Conservation (phyloP, 192 early-diverging fungal genomes). For the Entomortierella lignicola region DNA sequence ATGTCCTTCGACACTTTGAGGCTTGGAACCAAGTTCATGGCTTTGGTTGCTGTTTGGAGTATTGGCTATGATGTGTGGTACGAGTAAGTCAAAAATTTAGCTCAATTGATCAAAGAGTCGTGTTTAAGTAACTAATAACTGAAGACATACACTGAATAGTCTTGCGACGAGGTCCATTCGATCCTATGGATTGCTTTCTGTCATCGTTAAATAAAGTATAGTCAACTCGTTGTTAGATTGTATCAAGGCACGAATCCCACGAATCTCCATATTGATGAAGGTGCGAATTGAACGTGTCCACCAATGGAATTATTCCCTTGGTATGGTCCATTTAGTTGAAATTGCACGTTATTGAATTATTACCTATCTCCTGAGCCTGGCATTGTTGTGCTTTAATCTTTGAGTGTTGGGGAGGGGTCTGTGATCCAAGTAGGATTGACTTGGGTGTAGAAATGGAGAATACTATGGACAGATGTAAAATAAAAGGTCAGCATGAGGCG, state of each 20-base stretch:
- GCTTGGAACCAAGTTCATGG: constrained; percentile 20
- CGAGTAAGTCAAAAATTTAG: background rate
- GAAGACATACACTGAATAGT: constrained; percentile 26
- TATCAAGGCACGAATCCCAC: too few species aligned
- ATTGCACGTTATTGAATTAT: background rate
- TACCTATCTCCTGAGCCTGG: constrained; percentile 51
- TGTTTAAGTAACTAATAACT: background rate
- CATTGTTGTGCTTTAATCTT: background rate
- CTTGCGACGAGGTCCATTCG: constrained; percentile 38
- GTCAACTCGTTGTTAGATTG: background rate
- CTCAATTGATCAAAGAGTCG: background rate
- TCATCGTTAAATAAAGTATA: background rate
- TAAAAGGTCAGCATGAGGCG: background rate
- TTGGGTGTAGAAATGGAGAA: background rate
- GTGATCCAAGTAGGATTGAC: background rate
- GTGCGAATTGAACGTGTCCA: too few species aligned
- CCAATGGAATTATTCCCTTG: background rate
- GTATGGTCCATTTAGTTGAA: background rate
- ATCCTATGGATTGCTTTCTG: constrained; percentile 35
- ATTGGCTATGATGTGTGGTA: constrained; percentile 8
- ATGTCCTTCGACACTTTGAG: constrained; percentile 8
- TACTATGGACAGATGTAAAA: background rate
- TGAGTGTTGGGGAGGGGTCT: background rate
- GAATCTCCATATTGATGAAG: too few species aligned
- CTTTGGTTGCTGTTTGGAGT: constrained; percentile 2